These are phyloP conservation scores for Russula olivacea DNA, from an alignment of 768 basidiomycete genomes.

Conservation along the genomic window DNA sequence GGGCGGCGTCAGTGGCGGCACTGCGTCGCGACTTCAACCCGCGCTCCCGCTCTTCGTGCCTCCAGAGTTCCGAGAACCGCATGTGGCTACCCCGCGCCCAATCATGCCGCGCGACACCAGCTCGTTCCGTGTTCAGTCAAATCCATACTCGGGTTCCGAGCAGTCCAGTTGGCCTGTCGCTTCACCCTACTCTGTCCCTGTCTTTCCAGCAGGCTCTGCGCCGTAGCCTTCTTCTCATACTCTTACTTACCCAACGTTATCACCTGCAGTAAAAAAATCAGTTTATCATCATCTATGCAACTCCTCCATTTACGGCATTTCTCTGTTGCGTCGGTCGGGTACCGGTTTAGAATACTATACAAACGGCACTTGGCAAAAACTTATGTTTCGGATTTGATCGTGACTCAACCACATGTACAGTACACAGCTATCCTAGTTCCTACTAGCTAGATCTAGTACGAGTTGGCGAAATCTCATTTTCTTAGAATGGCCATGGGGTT, in stretches of 20 bases:
- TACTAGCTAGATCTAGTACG: not conserved
- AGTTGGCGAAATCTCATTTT: not conserved
- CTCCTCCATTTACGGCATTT: not conserved
- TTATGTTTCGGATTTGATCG: not conserved
- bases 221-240: not conserved
- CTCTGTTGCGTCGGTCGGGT: not conserved
- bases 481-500: too few relatives aligned
- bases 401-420: not conserved
- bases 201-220: not conserved
- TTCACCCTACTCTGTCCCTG: not conserved
- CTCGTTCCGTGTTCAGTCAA: slow-evolving; percentile 19
- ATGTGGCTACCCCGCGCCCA: slow-evolving; percentile 3
- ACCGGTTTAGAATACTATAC: not conserved
- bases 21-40: not conserved
- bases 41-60: slow-evolving; percentile 5
- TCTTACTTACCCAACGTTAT: not conserved
- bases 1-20: not conserved
- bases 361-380: not conserved
- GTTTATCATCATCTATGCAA: too few relatives aligned
- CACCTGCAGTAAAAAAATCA: not conserved
- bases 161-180: not conserved
- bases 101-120: slow-evolving; percentile 10
- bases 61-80: slow-evolving; percentile 5
- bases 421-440: not conserved
- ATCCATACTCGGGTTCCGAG: slow-evolving; percentile 8